Percentiles rank a stretch among this genome's conserved stretches.
These are phyloP conservation scores for Penicillium sp. DNA, from an alignment of 2,329 filamentous ascomycete genomes.

Conservation along the genomic window DNA sequence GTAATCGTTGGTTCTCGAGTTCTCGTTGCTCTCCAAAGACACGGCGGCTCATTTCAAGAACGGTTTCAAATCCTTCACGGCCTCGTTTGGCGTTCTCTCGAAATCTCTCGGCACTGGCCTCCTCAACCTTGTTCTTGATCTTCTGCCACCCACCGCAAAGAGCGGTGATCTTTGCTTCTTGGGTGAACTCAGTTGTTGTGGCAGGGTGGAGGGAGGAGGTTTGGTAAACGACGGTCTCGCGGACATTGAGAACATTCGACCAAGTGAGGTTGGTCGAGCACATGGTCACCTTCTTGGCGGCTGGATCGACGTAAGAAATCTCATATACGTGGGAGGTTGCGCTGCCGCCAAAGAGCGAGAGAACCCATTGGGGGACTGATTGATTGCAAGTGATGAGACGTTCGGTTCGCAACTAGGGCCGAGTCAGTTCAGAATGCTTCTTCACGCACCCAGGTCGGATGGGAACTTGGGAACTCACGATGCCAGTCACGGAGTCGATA, in stretches of 20 bases:
- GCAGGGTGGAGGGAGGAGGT: conserved; percentile 50
- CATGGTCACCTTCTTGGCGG: conserved; percentile 84
- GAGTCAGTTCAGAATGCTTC: conserved; percentile 10
- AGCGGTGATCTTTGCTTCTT: conserved; percentile 88
- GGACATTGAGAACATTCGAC: conserved; percentile 82
- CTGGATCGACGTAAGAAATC: conserved; percentile 86
- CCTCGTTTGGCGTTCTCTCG: conserved; percentile 86
- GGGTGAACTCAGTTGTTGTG: conserved; percentile 70
- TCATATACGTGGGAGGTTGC: conserved; percentile 89
- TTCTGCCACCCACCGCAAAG: conserved; percentile 95
- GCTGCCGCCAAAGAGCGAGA: conserved; percentile 68
- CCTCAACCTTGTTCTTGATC: conserved; percentile 93
- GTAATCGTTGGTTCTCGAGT: conserved; percentile 46
- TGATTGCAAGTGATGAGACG: conserved; percentile 53
- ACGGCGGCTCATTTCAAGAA: conserved; percentile 84
- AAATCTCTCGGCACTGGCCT: conserved; percentile 81
- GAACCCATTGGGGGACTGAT: conserved; percentile 53
- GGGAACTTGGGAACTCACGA: conserved; percentile 46
- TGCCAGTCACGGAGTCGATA: conserved; percentile 59
- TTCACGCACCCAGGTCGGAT: neutral
- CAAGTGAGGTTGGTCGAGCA: conserved; percentile 91
- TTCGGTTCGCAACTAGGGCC: conserved; percentile 59
- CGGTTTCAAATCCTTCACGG: conserved; percentile 88
- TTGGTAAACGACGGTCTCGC: conserved; percentile 85
- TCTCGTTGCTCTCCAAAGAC: conserved; percentile 88